These are phyloP conservation scores for Deuterostichococcus epilithicus DNA, from an alignment of 139 green algal genomes.

Conservation along the genomic window DNA sequence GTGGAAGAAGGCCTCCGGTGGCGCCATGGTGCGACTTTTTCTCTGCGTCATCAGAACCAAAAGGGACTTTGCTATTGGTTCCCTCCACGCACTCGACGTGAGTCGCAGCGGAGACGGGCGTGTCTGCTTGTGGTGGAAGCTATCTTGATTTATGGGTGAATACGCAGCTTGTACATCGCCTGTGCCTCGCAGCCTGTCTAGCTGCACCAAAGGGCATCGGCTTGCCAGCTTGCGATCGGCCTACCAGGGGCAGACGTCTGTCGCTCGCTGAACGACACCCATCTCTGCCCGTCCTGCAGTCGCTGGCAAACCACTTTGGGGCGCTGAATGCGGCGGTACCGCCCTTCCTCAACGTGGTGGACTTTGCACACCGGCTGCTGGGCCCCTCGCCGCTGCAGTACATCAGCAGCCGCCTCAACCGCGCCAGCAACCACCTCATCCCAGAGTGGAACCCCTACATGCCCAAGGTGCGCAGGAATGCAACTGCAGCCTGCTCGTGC, in stretches of 20 bases:
- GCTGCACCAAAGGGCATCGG: no score
- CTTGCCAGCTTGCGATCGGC: no score
- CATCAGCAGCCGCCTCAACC: constrained; percentile 73
- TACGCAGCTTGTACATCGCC: no score
- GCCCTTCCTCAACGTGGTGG: constrained; percentile 74
- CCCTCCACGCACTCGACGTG: no score
- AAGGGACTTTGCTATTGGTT: no score
- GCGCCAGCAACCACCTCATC: constrained; percentile 60
- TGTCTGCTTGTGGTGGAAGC: no score
- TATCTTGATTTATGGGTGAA: no score
- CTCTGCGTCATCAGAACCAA: neutral
- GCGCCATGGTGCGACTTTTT: constrained; percentile 27
- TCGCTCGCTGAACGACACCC: no score
- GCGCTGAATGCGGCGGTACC: constrained; percentile 62
- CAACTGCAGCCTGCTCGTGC: neutral
- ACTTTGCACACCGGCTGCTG: constrained; percentile 71
- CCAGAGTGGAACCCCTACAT: constrained; percentile 95
- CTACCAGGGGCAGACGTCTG: no score
- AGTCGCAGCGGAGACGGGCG: no score
- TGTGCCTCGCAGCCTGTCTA: no score
- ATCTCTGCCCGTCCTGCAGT: neutral
- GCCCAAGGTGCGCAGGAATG: constrained; percentile 67
- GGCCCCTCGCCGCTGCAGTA: constrained; percentile 65
- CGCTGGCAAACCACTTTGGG: constrained; percentile 79
- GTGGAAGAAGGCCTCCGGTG: constrained; percentile 10